Evolutionary conservation across 2,329 filamentous ascomycete species (phyloP), one percentile per base, ranked within the genome.

Genomic region (Karstenula rhodostoma): DNA sequence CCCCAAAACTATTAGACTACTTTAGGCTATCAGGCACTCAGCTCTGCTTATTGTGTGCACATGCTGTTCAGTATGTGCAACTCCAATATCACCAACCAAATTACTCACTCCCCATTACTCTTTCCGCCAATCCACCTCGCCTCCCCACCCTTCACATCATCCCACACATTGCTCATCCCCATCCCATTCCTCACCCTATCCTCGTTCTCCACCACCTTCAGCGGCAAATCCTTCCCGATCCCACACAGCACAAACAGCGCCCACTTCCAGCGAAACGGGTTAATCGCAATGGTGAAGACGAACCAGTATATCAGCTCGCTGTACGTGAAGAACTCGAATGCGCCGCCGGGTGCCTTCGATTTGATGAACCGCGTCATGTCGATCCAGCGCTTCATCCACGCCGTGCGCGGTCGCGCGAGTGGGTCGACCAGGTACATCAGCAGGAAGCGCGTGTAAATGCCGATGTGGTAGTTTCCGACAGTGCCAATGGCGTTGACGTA

Each of bases 241-340:
- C 93, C 92, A 61, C 90, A 90, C 69, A 96, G 89, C 17, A 96
- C 91, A 73, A 96, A 96, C 0, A 89, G 74, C 0, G 89, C 91
- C 93, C 92, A 96, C 81, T 96, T 96, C 92, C 92, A 96, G 9
- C 92, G 82, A 77, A 96, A 96, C 0, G 93, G 93, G 72, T 96
- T 96, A 69, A 95, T 85, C 4, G 85, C 80, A 44, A 94, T 87
- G 58, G 90, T 90, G 71, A 95, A 96, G 6, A 87, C 75, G 66
- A 94, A 95, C 93, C 92, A 96, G 82, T 91, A 96, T 4, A 95
- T 73, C 53, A 96, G 80, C 77, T 96, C 93, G 0, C 90, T 84
- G 70, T 96, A 96, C 0, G 93, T 96, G 74, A 96, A 95, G 80
- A 96, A 96, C 74, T 96, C 92, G 70, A 96, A 94, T 0, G 92